Conservation (phyloP, 2,329 filamentous ascomycete genomes). For the Aureobasidium lini region DNA sequence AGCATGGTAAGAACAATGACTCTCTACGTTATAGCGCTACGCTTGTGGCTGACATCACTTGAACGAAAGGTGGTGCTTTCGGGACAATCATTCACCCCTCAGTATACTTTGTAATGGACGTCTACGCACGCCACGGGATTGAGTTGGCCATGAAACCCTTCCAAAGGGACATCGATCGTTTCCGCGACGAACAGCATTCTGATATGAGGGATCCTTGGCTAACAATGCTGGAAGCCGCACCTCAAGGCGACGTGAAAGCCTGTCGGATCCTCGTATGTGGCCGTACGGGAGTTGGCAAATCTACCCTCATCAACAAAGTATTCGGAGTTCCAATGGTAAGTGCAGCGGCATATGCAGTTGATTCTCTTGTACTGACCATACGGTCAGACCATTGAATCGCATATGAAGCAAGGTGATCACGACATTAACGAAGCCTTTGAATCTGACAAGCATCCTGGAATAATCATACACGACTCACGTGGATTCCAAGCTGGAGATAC, state of each 20-base stretch:
- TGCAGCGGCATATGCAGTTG: not conserved
- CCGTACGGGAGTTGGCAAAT: not conserved
- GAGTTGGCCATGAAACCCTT: not conserved
- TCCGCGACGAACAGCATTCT: not conserved
- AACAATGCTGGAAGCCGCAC: not conserved
- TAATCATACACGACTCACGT: not conserved
- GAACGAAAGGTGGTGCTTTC: not conserved
- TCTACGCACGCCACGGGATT: not conserved
- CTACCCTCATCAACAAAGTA: not conserved
- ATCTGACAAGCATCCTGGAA: not conserved
- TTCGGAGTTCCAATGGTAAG: not conserved
- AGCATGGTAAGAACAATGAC: not conserved
- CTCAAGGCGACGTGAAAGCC: not conserved
- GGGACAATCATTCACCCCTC: not conserved
- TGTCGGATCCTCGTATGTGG: not conserved
- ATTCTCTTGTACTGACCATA: not conserved
- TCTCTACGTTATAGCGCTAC: not conserved
- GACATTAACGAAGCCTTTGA: not conserved
- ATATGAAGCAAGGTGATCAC: not conserved
- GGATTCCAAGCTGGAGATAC: not conserved
- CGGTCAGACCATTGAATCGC: not conserved
- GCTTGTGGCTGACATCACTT: not conserved
- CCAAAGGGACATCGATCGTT: not conserved
- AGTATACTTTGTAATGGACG: not conserved
- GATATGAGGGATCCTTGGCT: not conserved